Evolutionary conservation across 208 protist species (phyloP), one percentile per base, ranked within the genome.

Genomic region (Trypanosomatidae sp.): DNA sequence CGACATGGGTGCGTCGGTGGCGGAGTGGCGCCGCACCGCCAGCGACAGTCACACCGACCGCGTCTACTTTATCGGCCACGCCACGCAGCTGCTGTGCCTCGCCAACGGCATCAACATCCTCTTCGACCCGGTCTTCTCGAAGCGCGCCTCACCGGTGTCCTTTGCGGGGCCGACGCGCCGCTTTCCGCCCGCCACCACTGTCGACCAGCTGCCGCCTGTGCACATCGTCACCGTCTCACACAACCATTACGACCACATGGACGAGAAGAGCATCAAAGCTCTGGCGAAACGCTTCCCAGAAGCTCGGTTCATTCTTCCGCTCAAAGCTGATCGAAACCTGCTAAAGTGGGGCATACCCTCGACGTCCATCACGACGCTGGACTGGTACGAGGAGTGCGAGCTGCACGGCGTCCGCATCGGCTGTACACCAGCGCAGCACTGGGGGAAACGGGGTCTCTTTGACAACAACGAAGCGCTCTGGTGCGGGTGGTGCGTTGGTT

Each of bases 191-290:
- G 58, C 80, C 22, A 74, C 82, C 3, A 74, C 77, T 7, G 59
- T 90, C 0, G 76, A 66, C 12, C 82, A 95, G 58, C 80, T 96
- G 39, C 91, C 92, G n/a, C 59, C 41, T 2, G 73, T 95, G 7
- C 83, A 97, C 79, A 86, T 94, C 41, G 81, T 95, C 22, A 71
- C 88, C 33, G 47, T 98, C 28, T 92, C 85, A 33, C 94, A 98
- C 80, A 93, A 95, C 73, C 94, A 98, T 79, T 97, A 93, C 77
- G 94, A 98, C 69, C 92, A 98, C 79, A 80, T 98, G 43, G 86
- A 95, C 73, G n/a, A n/a, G n/a, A 8, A 65, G 0, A 80, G 79
- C 22, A 49, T 95, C 3, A 56, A 56, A n/a, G n/a, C n/a, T n/a
- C n/a, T n/a, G n/a, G n/a, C n/a, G n/a, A n/a, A n/a, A n/a, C n/a